These are phyloP conservation scores for Cercospora janseana DNA, from an alignment of 2,329 filamentous ascomycete species.

Conservation along the genomic window DNA sequence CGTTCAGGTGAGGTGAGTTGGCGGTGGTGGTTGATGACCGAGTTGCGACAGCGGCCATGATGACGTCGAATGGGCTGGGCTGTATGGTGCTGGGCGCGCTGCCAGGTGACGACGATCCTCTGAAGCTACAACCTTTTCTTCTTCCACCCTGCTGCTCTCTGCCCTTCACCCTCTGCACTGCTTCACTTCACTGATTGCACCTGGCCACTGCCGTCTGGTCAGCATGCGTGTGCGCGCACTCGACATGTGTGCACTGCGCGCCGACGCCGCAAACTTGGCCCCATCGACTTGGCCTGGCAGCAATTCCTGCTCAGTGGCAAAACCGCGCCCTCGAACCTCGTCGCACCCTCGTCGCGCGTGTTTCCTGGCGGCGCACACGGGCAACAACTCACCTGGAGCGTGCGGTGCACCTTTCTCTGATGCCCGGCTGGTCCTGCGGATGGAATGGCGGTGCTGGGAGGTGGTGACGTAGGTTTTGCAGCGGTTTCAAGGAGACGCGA, in stretches of 20 bases:
- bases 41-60: slow-evolving; percentile 28
- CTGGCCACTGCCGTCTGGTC: background rate
- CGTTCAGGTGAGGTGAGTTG: slow-evolving; percentile 31
- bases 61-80: slow-evolving; percentile 6
- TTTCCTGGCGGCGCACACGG: background rate
- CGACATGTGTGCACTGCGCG: background rate
- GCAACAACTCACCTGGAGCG: slow-evolving; percentile 7
- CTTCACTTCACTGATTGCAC: background rate
- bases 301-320: slow-evolving; percentile 10
- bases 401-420: background rate
- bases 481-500: slow-evolving; percentile 9
- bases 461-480: slow-evolving; percentile 10
- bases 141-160: slow-evolving; percentile 2
- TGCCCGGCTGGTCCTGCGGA: slow-evolving; percentile 5
- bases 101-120: slow-evolving; percentile 13
- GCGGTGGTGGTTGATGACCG: slow-evolving; percentile 28
- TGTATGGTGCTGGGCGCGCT: slow-evolving; percentile 6
- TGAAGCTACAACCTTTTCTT: slow-evolving; percentile 12
- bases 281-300: slow-evolving; percentile 5
- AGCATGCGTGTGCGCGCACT: slow-evolving; percentile 4
- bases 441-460: background rate
- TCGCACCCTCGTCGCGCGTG: background rate
- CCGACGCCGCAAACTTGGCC: background rate
- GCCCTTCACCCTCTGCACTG: background rate
- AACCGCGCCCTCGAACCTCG: no score